Conservation (phyloP, 2,329 filamentous ascomycete genomes). For the Colletotrichum cordylinicola region DNA sequence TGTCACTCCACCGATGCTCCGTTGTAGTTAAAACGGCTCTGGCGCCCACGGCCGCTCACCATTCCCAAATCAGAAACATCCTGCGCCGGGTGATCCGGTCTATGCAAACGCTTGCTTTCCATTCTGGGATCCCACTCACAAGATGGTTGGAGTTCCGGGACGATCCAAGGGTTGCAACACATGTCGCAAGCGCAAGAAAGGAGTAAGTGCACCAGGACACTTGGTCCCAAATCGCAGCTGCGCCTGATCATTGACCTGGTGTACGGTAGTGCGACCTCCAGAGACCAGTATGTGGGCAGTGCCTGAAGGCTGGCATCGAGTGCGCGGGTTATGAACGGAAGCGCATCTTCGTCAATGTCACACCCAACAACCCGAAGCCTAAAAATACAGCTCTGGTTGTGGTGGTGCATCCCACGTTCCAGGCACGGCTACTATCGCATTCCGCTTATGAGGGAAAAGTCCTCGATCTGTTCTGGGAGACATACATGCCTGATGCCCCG, state of each 20-base stretch:
- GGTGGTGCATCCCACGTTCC: background rate
- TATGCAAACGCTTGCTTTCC: background rate
- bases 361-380: background rate
- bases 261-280: constrained; percentile 23
- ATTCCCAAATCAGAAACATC: constrained; percentile 8
- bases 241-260: background rate
- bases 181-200: constrained; percentile 25
- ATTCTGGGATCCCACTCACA: background rate
- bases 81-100: background rate
- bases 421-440: background rate
- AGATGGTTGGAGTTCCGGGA: constrained; percentile 25
- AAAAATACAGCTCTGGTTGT: background rate
- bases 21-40: background rate
- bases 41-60: background rate
- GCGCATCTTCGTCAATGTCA: constrained; percentile 24
- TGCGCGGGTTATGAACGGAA: constrained; percentile 24
- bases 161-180: constrained; percentile 26
- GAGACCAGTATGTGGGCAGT: constrained; percentile 24
- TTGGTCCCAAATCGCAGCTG: background rate
- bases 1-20: background rate
- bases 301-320: constrained; percentile 16
- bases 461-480: constrained; percentile 22
- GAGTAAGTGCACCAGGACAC: constrained; percentile 11
- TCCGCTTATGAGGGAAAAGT: constrained; percentile 20
- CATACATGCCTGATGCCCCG: constrained; percentile 18